Percentiles rank a stretch among this genome's conserved stretches.
Evolutionary conservation across 2,329 filamentous ascomycete species (phyloP).

Genomic region (Albifimbria verrucaria): DNA sequence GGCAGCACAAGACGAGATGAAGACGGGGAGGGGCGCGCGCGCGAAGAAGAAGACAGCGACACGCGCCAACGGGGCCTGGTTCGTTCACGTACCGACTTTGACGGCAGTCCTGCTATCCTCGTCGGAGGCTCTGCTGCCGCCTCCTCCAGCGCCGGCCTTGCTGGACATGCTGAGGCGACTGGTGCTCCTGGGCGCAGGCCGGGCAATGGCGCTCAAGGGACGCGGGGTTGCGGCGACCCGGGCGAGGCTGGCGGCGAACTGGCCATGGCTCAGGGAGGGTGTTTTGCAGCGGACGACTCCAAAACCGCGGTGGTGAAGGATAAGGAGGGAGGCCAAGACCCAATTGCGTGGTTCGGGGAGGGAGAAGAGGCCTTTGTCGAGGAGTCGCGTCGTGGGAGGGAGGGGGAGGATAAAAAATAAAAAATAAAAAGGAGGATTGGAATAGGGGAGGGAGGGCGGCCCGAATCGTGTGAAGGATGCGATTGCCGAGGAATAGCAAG

Average conservation of each 20-base stretch:
- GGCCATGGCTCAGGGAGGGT: conserved; percentile 49
- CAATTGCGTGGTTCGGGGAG: too few species aligned
- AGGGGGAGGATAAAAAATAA: conserved; percentile 8
- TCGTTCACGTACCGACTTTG: conserved; percentile 86
- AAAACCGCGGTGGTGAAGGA: not conserved
- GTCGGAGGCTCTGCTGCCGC: conserved; percentile 79
- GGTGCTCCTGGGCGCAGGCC: conserved; percentile 68
- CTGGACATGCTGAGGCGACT: conserved; percentile 84
- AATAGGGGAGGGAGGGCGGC: conserved; percentile 6
- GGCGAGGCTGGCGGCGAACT: conserved; percentile 69
- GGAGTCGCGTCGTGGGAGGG: conserved; percentile 11
- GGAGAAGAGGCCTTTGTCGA: not conserved
- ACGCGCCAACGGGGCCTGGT: too few species aligned
- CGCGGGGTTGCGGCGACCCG: conserved; percentile 52
- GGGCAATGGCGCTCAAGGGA: conserved; percentile 78
- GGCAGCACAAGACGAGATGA: conserved; percentile 3
- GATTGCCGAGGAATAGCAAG: too few species aligned
- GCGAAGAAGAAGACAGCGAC: not conserved
- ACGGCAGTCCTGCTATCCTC: conserved; percentile 89
- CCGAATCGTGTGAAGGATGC: too few species aligned
- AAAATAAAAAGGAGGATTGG: conserved; percentile 7
- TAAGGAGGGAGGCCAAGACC: too few species aligned
- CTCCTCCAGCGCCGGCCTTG: conserved; percentile 55
- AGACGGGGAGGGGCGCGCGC: conserved; percentile 1
- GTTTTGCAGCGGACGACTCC: not conserved